phyloP scores from a whole-genome alignment of 176 grass and related monocot genomes.

The Guadua angustifolia region DNA sequence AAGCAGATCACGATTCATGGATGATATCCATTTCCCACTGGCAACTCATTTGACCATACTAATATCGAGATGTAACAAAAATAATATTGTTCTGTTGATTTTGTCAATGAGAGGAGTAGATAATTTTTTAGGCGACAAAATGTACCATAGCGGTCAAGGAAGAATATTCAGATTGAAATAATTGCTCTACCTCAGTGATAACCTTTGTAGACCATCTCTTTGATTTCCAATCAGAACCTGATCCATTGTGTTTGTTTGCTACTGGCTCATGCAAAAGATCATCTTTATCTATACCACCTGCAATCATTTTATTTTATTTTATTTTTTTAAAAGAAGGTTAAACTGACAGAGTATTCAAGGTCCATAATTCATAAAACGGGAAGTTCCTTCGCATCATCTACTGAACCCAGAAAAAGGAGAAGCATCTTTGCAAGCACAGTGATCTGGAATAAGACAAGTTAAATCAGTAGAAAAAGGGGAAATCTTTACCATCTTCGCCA shows the following conservation, averaged over 20 bases:
- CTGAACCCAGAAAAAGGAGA: background rate
- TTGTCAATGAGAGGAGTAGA: background rate
- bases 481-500: slow-evolving; percentile 48
- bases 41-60: background rate
- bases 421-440: background rate
- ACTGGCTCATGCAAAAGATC: slow-evolving; percentile 49
- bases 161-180: background rate
- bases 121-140: background rate
- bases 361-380: slow-evolving; percentile 9
- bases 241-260: slow-evolving; percentile 56
- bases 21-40: background rate
- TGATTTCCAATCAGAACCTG: slow-evolving; percentile 41
- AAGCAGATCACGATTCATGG: background rate
- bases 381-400: slow-evolving; percentile 10
- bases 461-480: background rate
- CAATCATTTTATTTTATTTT: slow-evolving; percentile 46
- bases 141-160: background rate
- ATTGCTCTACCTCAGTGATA: slow-evolving; percentile 67
- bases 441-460: background rate
- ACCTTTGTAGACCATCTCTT: slow-evolving; percentile 75
- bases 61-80: background rate
- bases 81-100: background rate
- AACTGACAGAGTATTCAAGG: slow-evolving; percentile 15
- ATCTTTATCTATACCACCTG: slow-evolving; percentile 54
- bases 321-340: slow-evolving; percentile 31